Evolutionary conservation across 2,329 filamentous ascomycete species (phyloP).

Genomic region (Fusarium concolor): DNA sequence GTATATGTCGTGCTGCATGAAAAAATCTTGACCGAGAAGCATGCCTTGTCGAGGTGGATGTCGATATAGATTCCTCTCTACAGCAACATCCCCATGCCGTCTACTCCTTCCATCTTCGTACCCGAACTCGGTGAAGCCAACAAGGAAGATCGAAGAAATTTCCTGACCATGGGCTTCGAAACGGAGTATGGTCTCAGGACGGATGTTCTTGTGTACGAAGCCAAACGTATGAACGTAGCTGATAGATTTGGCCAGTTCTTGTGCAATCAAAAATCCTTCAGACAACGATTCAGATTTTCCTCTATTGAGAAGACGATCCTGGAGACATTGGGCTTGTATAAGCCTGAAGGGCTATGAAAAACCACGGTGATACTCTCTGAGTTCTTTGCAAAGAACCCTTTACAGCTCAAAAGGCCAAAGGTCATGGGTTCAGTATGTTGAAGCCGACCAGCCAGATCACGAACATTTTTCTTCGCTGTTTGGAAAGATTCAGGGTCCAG

Average conservation of each 20-base stretch:
- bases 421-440: conserved; percentile 1
- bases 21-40: conserved; percentile 51
- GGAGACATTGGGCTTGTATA: conserved; percentile 2
- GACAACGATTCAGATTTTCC: not conserved
- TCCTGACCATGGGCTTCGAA: conserved; percentile 35
- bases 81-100: conserved; percentile 50
- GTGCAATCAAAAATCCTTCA: not conserved
- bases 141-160: conserved; percentile 6
- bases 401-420: not conserved
- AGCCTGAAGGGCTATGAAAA: not conserved
- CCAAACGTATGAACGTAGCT: conserved; percentile 51
- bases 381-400: not conserved
- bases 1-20: conserved; percentile 65
- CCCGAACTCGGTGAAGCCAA: conserved; percentile 25
- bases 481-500: not conserved
- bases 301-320: not conserved
- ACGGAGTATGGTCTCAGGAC: conserved; percentile 56
- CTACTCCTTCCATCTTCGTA: not conserved
- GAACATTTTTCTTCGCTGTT: not conserved
- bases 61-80: conserved; percentile 60
- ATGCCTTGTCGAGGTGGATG: conserved; percentile 61
- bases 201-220: conserved; percentile 61
- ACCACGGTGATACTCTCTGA: not conserved
- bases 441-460: not conserved
- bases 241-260: conserved; percentile 48